Evolutionary conservation across 306 rosid species (phyloP).

Genomic region (Datisca glomerata): DNA sequence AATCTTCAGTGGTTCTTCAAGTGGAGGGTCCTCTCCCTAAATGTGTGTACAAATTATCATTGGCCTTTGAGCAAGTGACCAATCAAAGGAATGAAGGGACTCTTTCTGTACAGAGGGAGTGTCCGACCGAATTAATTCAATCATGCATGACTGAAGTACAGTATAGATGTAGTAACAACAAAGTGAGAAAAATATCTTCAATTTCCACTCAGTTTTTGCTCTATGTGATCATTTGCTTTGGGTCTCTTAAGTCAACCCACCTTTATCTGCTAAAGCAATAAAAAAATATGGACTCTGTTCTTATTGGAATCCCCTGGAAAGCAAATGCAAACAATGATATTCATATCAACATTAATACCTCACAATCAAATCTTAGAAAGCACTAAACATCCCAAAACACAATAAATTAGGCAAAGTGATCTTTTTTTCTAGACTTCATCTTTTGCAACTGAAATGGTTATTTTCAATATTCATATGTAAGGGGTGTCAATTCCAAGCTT

Average conservation of each 20-base stretch:
- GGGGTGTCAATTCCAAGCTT: constrained; percentile 9
- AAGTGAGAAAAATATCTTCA: constrained; percentile 17
- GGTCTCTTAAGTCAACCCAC: constrained; percentile 15
- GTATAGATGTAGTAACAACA: constrained; percentile 21
- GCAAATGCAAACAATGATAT: constrained; percentile 8
- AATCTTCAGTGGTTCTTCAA: constrained; percentile 50
- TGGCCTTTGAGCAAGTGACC: constrained; percentile 29
- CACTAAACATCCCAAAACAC: too few species aligned
- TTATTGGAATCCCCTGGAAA: constrained; percentile 6
- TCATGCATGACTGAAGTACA: constrained; percentile 29
- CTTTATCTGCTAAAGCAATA: constrained; percentile 11
- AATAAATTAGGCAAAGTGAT: too few species aligned
- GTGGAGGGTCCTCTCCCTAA: constrained; percentile 61
- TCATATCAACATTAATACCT: constrained; percentile 3
- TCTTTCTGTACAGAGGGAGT: constrained; percentile 21
- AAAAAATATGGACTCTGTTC: not conserved
- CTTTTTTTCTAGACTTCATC: not conserved
- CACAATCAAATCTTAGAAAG: too few species aligned
- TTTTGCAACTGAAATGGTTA: not conserved
- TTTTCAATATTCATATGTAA: too few species aligned
- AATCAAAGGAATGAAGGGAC: constrained; percentile 38
- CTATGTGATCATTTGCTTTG: constrained; percentile 9
- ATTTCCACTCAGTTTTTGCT: constrained; percentile 20
- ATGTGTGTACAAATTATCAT: constrained; percentile 30
- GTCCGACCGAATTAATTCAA: constrained; percentile 29